Evolutionary conservation across 2,329 filamentous ascomycete genomes (phyloP).

Genomic region (Stylonectria norvegica): DNA sequence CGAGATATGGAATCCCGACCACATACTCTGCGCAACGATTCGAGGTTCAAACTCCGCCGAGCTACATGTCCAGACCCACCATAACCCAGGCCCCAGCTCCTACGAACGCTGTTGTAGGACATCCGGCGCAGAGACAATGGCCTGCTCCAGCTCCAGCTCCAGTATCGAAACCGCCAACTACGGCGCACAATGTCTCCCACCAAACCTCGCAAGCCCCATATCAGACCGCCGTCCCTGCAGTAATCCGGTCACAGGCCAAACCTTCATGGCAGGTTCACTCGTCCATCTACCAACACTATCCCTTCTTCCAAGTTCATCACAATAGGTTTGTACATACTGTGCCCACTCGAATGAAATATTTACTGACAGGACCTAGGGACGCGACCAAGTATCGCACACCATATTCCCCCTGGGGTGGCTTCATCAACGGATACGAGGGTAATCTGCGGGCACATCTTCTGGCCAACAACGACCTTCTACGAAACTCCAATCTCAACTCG

Average conservation of each 20-base stretch:
- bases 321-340: slow-evolving; percentile 45
- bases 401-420: slow-evolving; percentile 55
- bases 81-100: slow-evolving; percentile 2
- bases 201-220: slow-evolving; percentile 1
- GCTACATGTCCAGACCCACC: slow-evolving; percentile 9
- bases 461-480: slow-evolving; percentile 28
- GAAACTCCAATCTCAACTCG: slow-evolving; percentile 23
- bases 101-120: slow-evolving; percentile 1
- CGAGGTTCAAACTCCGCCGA: slow-evolving; percentile 17
- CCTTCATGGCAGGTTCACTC: slow-evolving; percentile 34
- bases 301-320: slow-evolving; percentile 58
- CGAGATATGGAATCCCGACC: slow-evolving; percentile 10
- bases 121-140: slow-evolving; percentile 16
- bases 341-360: background rate
- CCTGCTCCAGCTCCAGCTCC: slow-evolving; percentile 1
- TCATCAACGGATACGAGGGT: slow-evolving; percentile 60
- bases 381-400: slow-evolving; percentile 57
- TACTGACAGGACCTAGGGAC: slow-evolving; percentile 40
- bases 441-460: slow-evolving; percentile 46
- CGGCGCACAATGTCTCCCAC: background rate
- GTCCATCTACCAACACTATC: slow-evolving; percentile 51
- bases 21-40: slow-evolving; percentile 23
- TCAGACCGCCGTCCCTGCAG: slow-evolving; percentile 10
- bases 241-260: slow-evolving; percentile 24
- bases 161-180: slow-evolving; percentile 1